These are phyloP conservation scores for Orbilia javanica DNA, from an alignment of 2,329 filamentous ascomycete genomes.

Conservation along the genomic window DNA sequence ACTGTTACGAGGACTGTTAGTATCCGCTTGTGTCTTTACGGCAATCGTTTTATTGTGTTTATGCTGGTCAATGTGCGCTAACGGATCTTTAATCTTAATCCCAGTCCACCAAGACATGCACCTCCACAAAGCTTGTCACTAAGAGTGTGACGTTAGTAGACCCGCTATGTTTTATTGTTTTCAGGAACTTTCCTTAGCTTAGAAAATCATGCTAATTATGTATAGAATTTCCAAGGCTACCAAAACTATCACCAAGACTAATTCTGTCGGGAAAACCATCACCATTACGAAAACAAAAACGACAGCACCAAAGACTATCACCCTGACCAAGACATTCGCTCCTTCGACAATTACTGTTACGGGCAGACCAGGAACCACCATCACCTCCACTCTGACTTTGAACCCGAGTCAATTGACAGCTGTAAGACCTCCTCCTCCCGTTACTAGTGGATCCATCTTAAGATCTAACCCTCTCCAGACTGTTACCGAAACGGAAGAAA, in stretches of 20 bases:
- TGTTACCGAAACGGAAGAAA: slow-evolving; percentile 3
- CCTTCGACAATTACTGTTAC: slow-evolving; percentile 7
- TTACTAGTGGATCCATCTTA: not conserved
- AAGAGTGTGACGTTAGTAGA: slow-evolving; percentile 6
- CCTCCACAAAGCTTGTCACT: not conserved
- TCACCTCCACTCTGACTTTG: slow-evolving; percentile 1
- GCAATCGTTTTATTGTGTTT: not conserved
- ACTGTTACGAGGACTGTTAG: slow-evolving; percentile 5
- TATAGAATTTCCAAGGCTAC: not conserved
- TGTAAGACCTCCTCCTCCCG: not conserved
- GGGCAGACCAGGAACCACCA: not conserved
- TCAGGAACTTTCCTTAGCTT: not conserved
- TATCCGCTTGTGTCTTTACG: not conserved
- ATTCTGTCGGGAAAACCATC: not conserved
- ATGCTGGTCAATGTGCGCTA: not conserved
- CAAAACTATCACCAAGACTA: slow-evolving; percentile 3
- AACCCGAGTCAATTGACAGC: not conserved
- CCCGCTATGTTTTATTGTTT: not conserved
- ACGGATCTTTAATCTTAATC: not conserved
- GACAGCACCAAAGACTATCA: slow-evolving; percentile 4
- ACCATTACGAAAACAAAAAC: slow-evolving; percentile 19
- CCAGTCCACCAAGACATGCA: not conserved
- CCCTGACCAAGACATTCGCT: not conserved
- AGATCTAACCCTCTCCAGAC: not conserved
- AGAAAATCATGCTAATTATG: not conserved